Evolutionary conservation across 1,139 yeast species (phyloP).

Genomic region (Pichia sp.): DNA sequence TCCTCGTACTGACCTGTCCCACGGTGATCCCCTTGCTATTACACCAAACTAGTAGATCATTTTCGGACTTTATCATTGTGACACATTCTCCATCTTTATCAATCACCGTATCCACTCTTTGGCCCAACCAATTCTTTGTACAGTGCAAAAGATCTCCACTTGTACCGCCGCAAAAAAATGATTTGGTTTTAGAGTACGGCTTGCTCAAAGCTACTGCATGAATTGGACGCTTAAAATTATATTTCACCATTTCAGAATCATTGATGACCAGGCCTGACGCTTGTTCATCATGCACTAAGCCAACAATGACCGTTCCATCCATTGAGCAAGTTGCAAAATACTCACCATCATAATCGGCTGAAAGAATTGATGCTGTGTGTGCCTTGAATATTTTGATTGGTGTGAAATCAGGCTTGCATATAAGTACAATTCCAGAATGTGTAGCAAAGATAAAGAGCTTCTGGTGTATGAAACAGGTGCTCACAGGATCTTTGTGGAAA

Average conservation of each 20-base stretch:
- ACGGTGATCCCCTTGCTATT: conserved; percentile 74
- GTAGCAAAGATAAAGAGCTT: conserved; percentile 74
- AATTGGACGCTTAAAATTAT: conserved; percentile 82
- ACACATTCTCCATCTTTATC: conserved; percentile 69
- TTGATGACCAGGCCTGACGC: conserved; percentile 16
- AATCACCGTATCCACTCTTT: conserved; percentile 61
- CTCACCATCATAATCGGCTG: conserved; percentile 66
- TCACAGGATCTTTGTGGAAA: conserved; percentile 71
- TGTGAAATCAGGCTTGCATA: conserved; percentile 55
- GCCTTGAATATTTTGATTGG: conserved; percentile 71
- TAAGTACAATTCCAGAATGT: conserved; percentile 77
- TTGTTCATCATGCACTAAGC: conserved; percentile 54
- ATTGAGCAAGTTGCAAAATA: conserved; percentile 83
- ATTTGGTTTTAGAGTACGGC: conserved; percentile 54
- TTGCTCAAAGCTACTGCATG: conserved; percentile 81
- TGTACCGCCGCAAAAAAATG: conserved; percentile 85
- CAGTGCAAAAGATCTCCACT: conserved; percentile 78
- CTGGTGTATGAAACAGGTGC: conserved; percentile 60
- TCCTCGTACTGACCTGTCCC: conserved; percentile 46
- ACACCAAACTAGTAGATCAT: conserved; percentile 75
- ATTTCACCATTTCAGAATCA: conserved; percentile 40
- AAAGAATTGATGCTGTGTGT: conserved; percentile 78
- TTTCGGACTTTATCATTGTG: conserved; percentile 58
- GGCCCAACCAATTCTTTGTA: conserved; percentile 82
- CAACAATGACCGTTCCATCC: conserved; percentile 88